A percentile compares a stretch with the other conserved stretches of the same genome.
These are phyloP conservation scores for Gonium pectorale DNA, from an alignment of 139 green algal species.

Conservation along the genomic window DNA sequence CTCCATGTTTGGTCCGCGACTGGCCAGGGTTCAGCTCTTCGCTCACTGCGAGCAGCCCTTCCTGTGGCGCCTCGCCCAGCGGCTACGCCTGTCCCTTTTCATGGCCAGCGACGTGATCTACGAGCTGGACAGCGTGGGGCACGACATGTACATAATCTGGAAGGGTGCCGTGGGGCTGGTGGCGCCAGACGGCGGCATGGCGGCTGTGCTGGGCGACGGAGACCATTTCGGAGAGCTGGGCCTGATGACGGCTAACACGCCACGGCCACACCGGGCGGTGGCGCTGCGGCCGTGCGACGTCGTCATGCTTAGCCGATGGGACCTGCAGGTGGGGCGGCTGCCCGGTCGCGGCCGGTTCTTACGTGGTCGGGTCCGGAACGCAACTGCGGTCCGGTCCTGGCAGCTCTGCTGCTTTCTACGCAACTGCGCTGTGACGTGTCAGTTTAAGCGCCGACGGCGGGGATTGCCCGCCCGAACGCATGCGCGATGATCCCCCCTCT, in stretches of 20 bases:
- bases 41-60: constrained; percentile 23
- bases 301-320: constrained; percentile 15
- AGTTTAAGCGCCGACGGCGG: too few relatives aligned
- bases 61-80: neutral
- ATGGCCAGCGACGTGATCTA: constrained; percentile 15
- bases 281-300: constrained; percentile 18
- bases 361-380: too few relatives aligned
- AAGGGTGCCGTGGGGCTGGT: constrained; percentile 19
- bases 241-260: neutral
- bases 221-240: constrained; percentile 24
- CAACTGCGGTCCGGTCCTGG: too few relatives aligned
- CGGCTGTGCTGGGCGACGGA: neutral
- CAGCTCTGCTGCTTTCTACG: too few relatives aligned
- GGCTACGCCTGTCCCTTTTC: constrained; percentile 3
- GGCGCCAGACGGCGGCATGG: neutral
- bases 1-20: neutral
- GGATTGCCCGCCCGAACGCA: too few relatives aligned
- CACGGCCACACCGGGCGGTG: constrained; percentile 11
- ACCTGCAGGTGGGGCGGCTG: constrained; percentile 6
- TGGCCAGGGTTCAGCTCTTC: constrained; percentile 21
- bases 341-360: neutral
- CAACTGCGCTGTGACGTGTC: too few relatives aligned
- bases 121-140: neutral
- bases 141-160: constrained; percentile 31
- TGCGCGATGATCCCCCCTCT: neutral